Conservation (phyloP, 2,329 filamentous ascomycete genomes). For the Calonectria ilicicola region DNA sequence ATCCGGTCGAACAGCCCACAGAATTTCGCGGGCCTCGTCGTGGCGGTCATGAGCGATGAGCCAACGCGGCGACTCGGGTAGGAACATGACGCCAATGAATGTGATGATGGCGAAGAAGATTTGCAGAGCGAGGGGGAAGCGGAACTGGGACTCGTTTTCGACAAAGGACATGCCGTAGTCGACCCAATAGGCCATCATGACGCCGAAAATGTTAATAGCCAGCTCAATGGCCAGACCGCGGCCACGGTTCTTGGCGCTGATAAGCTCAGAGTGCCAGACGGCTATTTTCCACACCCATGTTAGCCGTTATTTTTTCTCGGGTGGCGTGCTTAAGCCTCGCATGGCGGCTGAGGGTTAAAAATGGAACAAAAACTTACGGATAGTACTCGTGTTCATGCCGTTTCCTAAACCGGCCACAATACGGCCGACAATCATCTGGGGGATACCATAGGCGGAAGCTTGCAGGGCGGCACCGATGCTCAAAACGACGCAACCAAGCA, state of each 20-base stretch:
- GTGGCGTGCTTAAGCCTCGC: not conserved
- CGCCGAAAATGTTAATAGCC: conserved; percentile 53
- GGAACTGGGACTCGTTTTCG: conserved; percentile 52
- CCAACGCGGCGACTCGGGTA: conserved; percentile 60
- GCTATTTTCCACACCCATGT: conserved; percentile 29
- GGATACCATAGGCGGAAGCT: conserved; percentile 52
- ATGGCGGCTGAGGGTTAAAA: not conserved
- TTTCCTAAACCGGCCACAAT: conserved; percentile 59
- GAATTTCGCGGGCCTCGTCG: conserved; percentile 55
- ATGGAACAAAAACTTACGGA: conserved; percentile 41
- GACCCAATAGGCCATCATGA: conserved; percentile 50
- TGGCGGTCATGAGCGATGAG: conserved; percentile 53
- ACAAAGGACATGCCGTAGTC: conserved; percentile 54
- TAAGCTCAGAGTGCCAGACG: conserved; percentile 57
- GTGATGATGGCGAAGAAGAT: conserved; percentile 54
- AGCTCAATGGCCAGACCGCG: conserved; percentile 44
- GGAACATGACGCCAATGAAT: conserved; percentile 46
- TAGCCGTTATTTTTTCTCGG: not conserved
- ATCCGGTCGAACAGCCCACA: conserved; percentile 46
- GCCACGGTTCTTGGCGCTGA: conserved; percentile 54
- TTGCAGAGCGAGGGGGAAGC: conserved; percentile 59
- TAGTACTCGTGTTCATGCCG: conserved; percentile 62
- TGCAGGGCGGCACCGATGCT: conserved; percentile 58
- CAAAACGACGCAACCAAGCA: conserved; percentile 55
- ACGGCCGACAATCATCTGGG: conserved; percentile 57